Percentiles rank a stretch among this genome's conserved stretches.
phyloP scores from a whole-genome alignment of 495 filamentous ascomycete genomes.

The Neurospora intermedia region DNA sequence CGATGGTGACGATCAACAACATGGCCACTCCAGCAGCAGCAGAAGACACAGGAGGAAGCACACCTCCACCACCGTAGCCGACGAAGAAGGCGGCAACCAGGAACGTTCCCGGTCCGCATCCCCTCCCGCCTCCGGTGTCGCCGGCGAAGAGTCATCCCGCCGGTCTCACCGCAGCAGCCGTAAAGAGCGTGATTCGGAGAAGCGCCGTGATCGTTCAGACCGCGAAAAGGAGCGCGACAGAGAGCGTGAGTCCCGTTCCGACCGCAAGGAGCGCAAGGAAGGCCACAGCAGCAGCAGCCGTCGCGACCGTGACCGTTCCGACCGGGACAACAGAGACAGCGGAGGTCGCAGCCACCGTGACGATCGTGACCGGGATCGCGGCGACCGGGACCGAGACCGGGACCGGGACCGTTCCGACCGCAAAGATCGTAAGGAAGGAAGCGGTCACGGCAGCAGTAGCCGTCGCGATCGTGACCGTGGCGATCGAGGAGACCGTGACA shows the following conservation, averaged over 20 bases:
- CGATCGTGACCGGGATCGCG: slow-evolving; percentile 36
- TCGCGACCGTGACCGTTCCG: slow-evolving; percentile 32
- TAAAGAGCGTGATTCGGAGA: slow-evolving; percentile 31
- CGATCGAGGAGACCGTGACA: slow-evolving; percentile 34
- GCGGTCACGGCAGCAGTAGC: slow-evolving; percentile 25
- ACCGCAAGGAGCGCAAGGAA: slow-evolving; percentile 17
- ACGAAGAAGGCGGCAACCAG: slow-evolving; percentile 24
- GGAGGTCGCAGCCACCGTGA: slow-evolving; percentile 33
- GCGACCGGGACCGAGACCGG: slow-evolving; percentile 27
- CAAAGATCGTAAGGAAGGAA: slow-evolving; percentile 18
- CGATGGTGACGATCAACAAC: slow-evolving; percentile 39
- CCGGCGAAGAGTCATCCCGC: slow-evolving; percentile 29
- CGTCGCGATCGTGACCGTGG: slow-evolving; percentile 32
- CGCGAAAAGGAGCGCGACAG: slow-evolving; percentile 22
- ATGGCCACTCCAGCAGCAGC: slow-evolving; percentile 26
- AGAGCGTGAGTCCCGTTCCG: slow-evolving; percentile 25
- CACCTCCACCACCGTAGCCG: slow-evolving; percentile 20
- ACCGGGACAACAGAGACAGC: slow-evolving; percentile 35
- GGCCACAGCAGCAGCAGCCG: slow-evolving; percentile 27
- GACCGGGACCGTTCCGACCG: slow-evolving; percentile 10
- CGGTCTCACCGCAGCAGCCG: slow-evolving; percentile 42
- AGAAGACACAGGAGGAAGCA: slow-evolving; percentile 39
- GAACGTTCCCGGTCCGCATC: slow-evolving; percentile 43
- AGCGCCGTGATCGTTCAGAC: slow-evolving; percentile 32
- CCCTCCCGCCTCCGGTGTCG: slow-evolving; percentile 12